These are phyloP conservation scores for Citrullus colocynthis DNA, from an alignment of 306 rosid species.

Conservation along the genomic window DNA sequence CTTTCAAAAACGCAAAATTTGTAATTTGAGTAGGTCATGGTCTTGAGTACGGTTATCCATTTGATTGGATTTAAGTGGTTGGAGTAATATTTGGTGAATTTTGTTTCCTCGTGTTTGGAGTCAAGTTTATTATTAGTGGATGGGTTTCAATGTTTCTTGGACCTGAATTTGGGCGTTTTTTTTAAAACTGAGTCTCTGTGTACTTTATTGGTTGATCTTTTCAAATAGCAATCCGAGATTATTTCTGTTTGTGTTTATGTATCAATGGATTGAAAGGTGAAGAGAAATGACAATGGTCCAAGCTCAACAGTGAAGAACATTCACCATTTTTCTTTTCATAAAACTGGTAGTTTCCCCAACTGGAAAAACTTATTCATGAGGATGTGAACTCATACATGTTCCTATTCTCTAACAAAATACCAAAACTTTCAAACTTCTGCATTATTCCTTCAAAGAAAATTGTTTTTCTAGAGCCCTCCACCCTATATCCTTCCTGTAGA, in stretches of 20 bases:
- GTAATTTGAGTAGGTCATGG: too few relatives aligned
- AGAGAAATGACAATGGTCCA: not conserved
- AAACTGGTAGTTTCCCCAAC: not conserved
- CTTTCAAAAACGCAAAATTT: too few relatives aligned
- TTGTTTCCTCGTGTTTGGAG: too few relatives aligned
- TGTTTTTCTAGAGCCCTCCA: constrained; percentile 83
- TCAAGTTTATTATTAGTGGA: too few relatives aligned
- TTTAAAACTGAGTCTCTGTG: too few relatives aligned
- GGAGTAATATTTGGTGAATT: too few relatives aligned
- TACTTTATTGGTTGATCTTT: not conserved
- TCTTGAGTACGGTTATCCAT: too few relatives aligned
- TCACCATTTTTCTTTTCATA: not conserved
- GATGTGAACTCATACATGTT: not conserved
- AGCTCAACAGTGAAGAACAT: not conserved
- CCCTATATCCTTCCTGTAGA: constrained; percentile 80
- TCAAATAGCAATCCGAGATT: not conserved
- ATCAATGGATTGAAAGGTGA: not conserved
- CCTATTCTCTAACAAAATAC: not conserved
- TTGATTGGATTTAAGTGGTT: too few relatives aligned
- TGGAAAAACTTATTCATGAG: not conserved
- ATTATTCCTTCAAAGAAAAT: constrained; percentile 25
- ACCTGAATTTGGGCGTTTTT: too few relatives aligned
- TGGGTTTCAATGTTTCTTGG: too few relatives aligned
- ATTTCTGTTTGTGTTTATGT: not conserved
- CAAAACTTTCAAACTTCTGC: not conserved